Conservation (phyloP, 352 stramenopile species). For the Peronospora farinosa region DNA sequence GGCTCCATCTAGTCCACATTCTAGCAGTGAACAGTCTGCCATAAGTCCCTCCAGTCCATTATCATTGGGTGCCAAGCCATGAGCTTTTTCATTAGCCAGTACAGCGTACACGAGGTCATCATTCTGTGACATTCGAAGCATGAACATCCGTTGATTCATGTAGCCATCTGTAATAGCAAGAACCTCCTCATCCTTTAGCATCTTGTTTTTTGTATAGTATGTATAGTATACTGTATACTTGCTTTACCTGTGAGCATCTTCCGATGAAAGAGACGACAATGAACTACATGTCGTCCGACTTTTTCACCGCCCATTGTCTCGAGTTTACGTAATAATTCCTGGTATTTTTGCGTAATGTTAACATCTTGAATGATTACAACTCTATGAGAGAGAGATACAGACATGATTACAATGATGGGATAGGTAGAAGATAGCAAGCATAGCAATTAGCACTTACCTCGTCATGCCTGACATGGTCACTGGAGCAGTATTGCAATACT, state of each 20-base stretch:
- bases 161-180: slow-evolving; percentile 48
- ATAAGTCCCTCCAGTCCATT: slow-evolving; percentile 67
- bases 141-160: slow-evolving; percentile 86
- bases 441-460: slow-evolving; percentile 27
- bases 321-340: slow-evolving; percentile 81
- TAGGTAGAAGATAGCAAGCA: not conserved
- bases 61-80: slow-evolving; percentile 46
- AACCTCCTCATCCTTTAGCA: too few relatives aligned
- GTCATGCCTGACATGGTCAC: slow-evolving; percentile 64
- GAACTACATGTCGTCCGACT: slow-evolving; percentile 71
- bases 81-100: slow-evolving; percentile 71
- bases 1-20: slow-evolving; percentile 76
- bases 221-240: too few relatives aligned
- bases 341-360: slow-evolving; percentile 82
- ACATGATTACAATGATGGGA: not conserved
- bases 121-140: slow-evolving; percentile 86
- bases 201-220: too few relatives aligned
- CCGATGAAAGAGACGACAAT: slow-evolving; percentile 84
- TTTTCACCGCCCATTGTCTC: slow-evolving; percentile 76
- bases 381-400: slow-evolving; percentile 22
- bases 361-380: slow-evolving; percentile 76
- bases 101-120: slow-evolving; percentile 82
- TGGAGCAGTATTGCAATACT: slow-evolving; percentile 4
- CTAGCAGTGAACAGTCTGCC: slow-evolving; percentile 74
- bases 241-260: slow-evolving; percentile 72